Evolutionary conservation across 768 basidiomycete species (phyloP).

Genomic region (Mycena polygramma): DNA sequence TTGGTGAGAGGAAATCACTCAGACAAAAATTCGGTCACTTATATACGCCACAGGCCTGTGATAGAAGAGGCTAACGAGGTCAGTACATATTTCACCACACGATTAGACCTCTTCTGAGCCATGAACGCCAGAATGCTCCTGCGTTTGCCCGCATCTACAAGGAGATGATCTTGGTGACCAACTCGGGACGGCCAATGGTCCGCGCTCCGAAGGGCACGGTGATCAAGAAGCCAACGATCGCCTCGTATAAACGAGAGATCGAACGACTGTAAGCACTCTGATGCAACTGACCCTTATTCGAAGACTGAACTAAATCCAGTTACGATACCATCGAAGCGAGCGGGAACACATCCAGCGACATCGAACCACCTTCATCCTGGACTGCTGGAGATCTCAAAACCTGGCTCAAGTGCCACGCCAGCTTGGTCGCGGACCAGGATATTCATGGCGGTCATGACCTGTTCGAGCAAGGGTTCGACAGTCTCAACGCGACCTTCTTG

Average conservation of each 20-base stretch:
- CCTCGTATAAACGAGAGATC: constrained; percentile 60
- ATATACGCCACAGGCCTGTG: constrained; percentile 43
- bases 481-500: constrained; percentile 54
- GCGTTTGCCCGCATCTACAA: constrained; percentile 63
- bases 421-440: constrained; percentile 24
- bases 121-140: constrained; percentile 47
- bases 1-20: constrained; percentile 45
- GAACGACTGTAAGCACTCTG: constrained; percentile 52
- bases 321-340: constrained; percentile 43
- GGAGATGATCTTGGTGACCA: constrained; percentile 63
- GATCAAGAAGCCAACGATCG: constrained; percentile 57
- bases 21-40: neutral
- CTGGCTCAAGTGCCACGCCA: constrained; percentile 43
- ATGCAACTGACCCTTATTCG: no score
- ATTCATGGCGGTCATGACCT: constrained; percentile 40
- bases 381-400: constrained; percentile 21
- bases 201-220: constrained; percentile 64
- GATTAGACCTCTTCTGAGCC: neutral
- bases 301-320: constrained; percentile 17
- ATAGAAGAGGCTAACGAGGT: constrained; percentile 59
- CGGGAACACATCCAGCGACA: constrained; percentile 26
- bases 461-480: constrained; percentile 53
- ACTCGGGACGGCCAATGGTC: constrained; percentile 54
- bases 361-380: constrained; percentile 39
- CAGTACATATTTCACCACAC: neutral